A percentile compares a stretch with the other conserved stretches of the same genome.
These are phyloP conservation scores for Trebouxia gelatinosa DNA, from an alignment of 163 green algal species.

Conservation along the genomic window DNA sequence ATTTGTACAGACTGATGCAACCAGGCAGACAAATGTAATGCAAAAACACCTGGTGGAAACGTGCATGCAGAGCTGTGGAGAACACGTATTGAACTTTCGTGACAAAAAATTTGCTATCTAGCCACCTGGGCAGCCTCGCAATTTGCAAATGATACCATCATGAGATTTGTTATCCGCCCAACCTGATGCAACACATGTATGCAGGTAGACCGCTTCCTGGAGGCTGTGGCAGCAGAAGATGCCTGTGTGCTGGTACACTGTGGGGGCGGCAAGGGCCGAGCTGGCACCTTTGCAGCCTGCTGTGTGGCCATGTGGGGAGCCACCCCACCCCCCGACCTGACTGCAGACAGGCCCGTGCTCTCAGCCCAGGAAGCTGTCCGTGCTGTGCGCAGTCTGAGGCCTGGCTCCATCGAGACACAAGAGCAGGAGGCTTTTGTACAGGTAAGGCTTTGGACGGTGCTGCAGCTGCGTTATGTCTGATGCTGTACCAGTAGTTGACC, in stretches of 20 bases:
- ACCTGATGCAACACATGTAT: not conserved
- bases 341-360: slow-evolving; percentile 12
- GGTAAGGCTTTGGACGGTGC: not conserved
- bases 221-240: slow-evolving; percentile 14
- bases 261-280: slow-evolving; percentile 13
- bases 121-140: too few relatives aligned
- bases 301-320: slow-evolving; percentile 25
- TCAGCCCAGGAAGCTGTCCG: slow-evolving; percentile 28
- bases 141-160: not conserved
- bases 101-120: too few relatives aligned
- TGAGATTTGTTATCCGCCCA: not conserved
- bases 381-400: slow-evolving; percentile 15
- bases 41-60: too few relatives aligned
- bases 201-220: slow-evolving; percentile 28
- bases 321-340: not conserved
- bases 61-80: too few relatives aligned
- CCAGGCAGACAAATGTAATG: too few relatives aligned
- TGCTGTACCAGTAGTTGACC: too few relatives aligned
- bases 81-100: too few relatives aligned
- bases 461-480: too few relatives aligned
- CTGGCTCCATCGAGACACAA: slow-evolving; percentile 22
- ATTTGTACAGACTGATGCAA: too few relatives aligned
- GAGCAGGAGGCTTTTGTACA: slow-evolving; percentile 28
- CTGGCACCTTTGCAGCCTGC: slow-evolving; percentile 28
- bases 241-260: slow-evolving; percentile 29